Base-by-base conservation (phyloP, 495 filamentous ascomycete species). In the Chaetomium fimeti region DNA sequence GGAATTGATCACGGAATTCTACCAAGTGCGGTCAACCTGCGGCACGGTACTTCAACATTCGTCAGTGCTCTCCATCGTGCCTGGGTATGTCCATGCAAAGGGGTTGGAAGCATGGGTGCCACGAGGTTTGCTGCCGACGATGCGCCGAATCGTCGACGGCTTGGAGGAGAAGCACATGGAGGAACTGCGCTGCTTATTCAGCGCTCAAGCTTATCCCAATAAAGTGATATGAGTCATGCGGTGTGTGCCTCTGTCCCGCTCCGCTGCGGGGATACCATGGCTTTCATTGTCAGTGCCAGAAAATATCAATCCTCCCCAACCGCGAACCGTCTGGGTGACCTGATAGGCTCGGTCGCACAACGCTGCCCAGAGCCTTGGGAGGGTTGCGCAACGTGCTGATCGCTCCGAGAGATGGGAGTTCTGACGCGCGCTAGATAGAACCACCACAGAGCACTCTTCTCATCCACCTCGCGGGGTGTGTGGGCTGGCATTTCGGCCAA, bases 141-240 rank as follows among this genome's bases (percentile, higher is more conserved):
- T 13, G 11, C 11, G 9, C 40, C 5, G 18, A 43, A 13, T 18
- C 40, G 40, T 3, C 40, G 18, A 43, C 13, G 11, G 12, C 6
- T 36, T 36, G 6, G 0, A 36, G 32, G 5, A 43, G 15, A 13
- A 43, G 16, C 9, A 43, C 29, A 32, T 32, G 29, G 29, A 7
- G 16, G 2, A 43, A 43, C 40, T 43, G 11, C 5, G 40, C 5
- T 18, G 47, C 47, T 49, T 49, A 49, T 49, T 49, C 18, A 49
- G 47, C 47, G 5, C 47, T 47, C 43, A 18, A 47, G 20, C 32
- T 18, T 18, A 43, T 43, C 40, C 16, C 47, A 49, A 24, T n/a
- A 49, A n/a, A 22, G n/a, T n/a, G 47, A 24, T 49, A 24, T 49
- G 47, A 49, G 47, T 49, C 47, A 49, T 49, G 24, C 47, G 47